Percentiles rank a stretch among this genome's conserved stretches.
Evolutionary conservation across 139 green algal genomes (phyloP).

Genomic region (Spirogloea muscicola): DNA sequence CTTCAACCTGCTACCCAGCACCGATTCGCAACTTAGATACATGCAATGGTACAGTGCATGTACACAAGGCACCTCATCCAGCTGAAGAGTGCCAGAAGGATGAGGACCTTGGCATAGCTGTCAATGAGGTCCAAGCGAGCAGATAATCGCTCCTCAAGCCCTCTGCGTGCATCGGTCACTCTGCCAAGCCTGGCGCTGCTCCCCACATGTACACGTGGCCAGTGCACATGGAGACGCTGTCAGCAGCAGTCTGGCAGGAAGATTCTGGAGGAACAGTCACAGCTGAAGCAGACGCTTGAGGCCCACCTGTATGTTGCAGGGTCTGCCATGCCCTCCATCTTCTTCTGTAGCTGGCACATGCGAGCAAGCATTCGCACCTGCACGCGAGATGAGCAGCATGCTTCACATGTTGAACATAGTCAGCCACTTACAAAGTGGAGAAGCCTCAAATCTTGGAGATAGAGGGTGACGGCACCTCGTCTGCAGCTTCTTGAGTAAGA

Average conservation of each 20-base stretch:
- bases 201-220: not conserved
- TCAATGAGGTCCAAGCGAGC: conserved; percentile 70
- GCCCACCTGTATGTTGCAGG: conserved; percentile 43
- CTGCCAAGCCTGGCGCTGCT: conserved; percentile 66
- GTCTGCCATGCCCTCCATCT: conserved; percentile 74
- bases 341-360: conserved; percentile 83
- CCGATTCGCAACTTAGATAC: not conserved
- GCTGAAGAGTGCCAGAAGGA: conserved; percentile 13
- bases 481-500: too few species aligned
- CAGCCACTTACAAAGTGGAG: too few species aligned
- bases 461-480: too few species aligned
- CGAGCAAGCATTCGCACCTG: conserved; percentile 70
- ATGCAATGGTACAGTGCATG: not conserved
- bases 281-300: not conserved
- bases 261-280: not conserved
- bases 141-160: conserved; percentile 67
- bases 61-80: conserved; percentile 17
- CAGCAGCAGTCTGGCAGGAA: not conserved
- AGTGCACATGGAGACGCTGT: not conserved
- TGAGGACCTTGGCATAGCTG: conserved; percentile 57
- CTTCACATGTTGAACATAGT: too few species aligned
- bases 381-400: too few species aligned
- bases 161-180: conserved; percentile 55
- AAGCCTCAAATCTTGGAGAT: too few species aligned
- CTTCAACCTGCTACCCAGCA: conserved; percentile 16